Evolutionary conservation across 176 grass and related monocot species (phyloP).

Genomic region (Oryza meyeriana): DNA sequence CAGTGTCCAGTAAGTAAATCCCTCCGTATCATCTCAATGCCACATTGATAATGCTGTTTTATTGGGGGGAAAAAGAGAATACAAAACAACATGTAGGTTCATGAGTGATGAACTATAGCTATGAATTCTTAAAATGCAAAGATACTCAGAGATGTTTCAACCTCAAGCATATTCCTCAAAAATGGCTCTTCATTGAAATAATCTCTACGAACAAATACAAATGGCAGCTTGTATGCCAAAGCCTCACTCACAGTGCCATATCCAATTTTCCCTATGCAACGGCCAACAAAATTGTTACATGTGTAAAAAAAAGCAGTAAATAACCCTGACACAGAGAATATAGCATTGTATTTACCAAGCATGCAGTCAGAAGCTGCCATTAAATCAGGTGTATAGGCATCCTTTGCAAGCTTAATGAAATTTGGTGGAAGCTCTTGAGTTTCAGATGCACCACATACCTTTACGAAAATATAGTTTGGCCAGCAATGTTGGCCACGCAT

Average conservation of each 20-base stretch:
- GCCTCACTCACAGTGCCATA: constrained; percentile 96
- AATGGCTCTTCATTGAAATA: constrained; percentile 99
- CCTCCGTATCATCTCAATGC: constrained; percentile 98
- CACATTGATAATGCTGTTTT: constrained; percentile 87
- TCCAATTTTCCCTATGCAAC: constrained; percentile 86
- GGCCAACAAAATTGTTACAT: not conserved
- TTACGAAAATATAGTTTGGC: constrained; percentile 22
- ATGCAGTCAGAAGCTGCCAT: constrained; percentile 98
- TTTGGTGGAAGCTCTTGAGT: constrained; percentile 86
- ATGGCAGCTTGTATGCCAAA: constrained; percentile 94
- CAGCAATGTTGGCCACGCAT: constrained; percentile 13
- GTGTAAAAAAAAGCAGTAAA: constrained; percentile 7
- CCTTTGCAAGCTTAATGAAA: constrained; percentile 92
- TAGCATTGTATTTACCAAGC: constrained; percentile 72
- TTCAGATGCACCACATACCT: constrained; percentile 97
- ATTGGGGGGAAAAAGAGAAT: constrained; percentile 10
- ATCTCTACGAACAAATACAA: constrained; percentile 94
- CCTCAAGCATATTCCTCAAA: constrained; percentile 98
- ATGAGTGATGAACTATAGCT: not conserved
- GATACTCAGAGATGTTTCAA: constrained; percentile 34
- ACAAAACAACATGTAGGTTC: not conserved
- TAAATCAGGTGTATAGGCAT: constrained; percentile 95
- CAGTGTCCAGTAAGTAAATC: constrained; percentile 98
- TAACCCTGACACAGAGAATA: constrained; percentile 3
- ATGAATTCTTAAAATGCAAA: constrained; percentile 4